phyloP scores from a whole-genome alignment of 1,284 basidiomycete genomes.

The Trametes sp. region DNA sequence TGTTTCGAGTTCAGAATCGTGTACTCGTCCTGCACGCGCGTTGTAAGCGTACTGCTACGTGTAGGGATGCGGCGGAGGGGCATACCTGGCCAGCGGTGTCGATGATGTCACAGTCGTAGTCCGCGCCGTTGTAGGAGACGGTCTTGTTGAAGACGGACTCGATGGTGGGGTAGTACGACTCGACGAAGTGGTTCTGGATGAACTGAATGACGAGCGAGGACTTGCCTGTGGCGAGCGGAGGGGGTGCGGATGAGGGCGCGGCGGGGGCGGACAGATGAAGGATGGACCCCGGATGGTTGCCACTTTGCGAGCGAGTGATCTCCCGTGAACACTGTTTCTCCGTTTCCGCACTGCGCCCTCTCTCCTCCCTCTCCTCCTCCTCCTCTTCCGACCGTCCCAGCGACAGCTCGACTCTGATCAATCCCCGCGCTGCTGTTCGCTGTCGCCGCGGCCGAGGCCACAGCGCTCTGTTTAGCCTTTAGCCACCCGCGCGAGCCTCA shows the following conservation, averaged over 20 bases:
- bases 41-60: neutral
- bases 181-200: conserved; percentile 75
- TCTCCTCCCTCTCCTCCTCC: neutral
- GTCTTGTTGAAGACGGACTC: conserved; percentile 90
- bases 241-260: conserved; percentile 15
- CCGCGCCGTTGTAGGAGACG: conserved; percentile 83
- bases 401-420: neutral
- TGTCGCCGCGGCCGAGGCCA: neutral
- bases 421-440: neutral
- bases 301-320: neutral
- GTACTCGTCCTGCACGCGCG: conserved; percentile 75
- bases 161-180: conserved; percentile 95
- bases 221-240: conserved; percentile 62
- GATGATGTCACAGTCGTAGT: conserved; percentile 97
- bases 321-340: conserved; percentile 23
- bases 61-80: conserved; percentile 15
- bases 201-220: conserved; percentile 81
- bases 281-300: neutral
- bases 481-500: conserved; percentile 8
- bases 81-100: conserved; percentile 95
- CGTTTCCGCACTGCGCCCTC: conserved; percentile 4
- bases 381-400: neutral
- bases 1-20: conserved; percentile 85
- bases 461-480: conserved; percentile 25
- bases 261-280: conserved; percentile 1